These are phyloP conservation scores for Septoria petroselini DNA, from an alignment of 2,329 filamentous ascomycete genomes.

Conservation along the genomic window DNA sequence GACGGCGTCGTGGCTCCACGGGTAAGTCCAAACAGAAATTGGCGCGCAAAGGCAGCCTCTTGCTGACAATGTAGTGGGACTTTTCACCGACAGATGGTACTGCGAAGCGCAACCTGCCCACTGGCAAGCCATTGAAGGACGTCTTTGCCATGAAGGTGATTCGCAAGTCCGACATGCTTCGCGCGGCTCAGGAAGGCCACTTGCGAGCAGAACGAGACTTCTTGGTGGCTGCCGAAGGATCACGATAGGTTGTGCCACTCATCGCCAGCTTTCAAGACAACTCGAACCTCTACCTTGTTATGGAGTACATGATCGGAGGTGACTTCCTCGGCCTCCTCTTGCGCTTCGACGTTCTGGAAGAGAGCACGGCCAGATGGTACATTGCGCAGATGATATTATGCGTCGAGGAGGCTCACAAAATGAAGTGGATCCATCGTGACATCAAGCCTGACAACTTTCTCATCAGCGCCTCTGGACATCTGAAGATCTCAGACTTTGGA, in stretches of 20 bases:
- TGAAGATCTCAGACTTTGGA: constrained; percentile 96
- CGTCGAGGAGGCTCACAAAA: constrained; percentile 83
- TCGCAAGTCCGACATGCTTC: constrained; percentile 87
- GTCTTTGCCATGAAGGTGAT: constrained; percentile 98
- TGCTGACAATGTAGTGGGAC: constrained; percentile 2
- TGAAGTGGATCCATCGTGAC: constrained; percentile 90
- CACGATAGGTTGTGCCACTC: constrained; percentile 83
- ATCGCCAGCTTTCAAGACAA: constrained; percentile 86
- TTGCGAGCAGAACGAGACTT: constrained; percentile 89
- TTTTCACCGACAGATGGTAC: constrained; percentile 30
- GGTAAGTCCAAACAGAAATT: constrained; percentile 1
- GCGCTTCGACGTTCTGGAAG: constrained; percentile 76
- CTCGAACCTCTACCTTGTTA: constrained; percentile 82
- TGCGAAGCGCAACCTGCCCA: constrained; percentile 29
- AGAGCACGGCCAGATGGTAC: constrained; percentile 78
- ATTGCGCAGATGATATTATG: constrained; percentile 94
- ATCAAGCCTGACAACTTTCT: constrained; percentile 98
- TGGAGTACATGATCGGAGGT: constrained; percentile 97
- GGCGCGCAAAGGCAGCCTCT: neutral
- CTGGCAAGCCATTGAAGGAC: constrained; percentile 46
- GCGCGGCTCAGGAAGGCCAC: constrained; percentile 88
- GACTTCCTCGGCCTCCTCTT: constrained; percentile 88
- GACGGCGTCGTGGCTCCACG: neutral
- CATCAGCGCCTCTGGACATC: constrained; percentile 79
- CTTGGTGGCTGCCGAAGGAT: constrained; percentile 82